Evolutionary conservation across 495 filamentous ascomycete genomes (phyloP).

Genomic region (Penicillium crystallinum): DNA sequence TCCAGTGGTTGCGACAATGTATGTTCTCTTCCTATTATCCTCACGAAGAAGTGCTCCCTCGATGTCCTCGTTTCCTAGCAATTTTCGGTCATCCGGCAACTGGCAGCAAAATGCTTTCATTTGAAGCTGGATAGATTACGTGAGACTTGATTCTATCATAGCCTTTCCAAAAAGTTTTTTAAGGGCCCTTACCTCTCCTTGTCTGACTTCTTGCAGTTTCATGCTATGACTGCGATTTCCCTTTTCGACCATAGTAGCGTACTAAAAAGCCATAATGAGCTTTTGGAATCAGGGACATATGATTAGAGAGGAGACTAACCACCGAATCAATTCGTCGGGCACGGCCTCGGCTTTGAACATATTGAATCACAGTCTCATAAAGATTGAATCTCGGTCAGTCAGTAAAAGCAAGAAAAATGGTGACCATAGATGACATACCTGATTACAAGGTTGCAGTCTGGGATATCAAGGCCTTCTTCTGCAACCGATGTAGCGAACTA

Average conservation of each 20-base stretch:
- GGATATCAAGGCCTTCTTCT: constrained; percentile 94
- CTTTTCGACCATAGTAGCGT: constrained; percentile 75
- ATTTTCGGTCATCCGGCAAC: constrained; percentile 68
- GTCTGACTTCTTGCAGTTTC: constrained; percentile 52
- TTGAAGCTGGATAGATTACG: constrained; percentile 23
- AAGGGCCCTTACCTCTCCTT: constrained; percentile 33
- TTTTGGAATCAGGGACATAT: neutral
- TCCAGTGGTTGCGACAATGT: constrained; percentile 60
- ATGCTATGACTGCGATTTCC: constrained; percentile 56
- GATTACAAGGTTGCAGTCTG: constrained; percentile 88
- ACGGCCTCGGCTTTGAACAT: constrained; percentile 91
- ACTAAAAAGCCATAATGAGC: constrained; percentile 33
- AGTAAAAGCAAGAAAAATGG: neutral
- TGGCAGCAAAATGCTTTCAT: constrained; percentile 71
- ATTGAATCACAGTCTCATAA: constrained; percentile 89
- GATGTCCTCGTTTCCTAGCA: constrained; percentile 57
- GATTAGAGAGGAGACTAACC: constrained; percentile 15
- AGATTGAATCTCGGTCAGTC: constrained; percentile 65
- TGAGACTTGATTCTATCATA: neutral
- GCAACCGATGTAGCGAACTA: constrained; percentile 83
- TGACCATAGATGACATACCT: constrained; percentile 28
- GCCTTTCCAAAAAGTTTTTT: neutral
- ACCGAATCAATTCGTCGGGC: constrained; percentile 70
- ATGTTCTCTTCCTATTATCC: constrained; percentile 51
- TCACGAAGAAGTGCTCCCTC: constrained; percentile 50